phyloP scores from a whole-genome alignment of 2,329 filamentous ascomycete species.

The Aspergillus quadricinctus region DNA sequence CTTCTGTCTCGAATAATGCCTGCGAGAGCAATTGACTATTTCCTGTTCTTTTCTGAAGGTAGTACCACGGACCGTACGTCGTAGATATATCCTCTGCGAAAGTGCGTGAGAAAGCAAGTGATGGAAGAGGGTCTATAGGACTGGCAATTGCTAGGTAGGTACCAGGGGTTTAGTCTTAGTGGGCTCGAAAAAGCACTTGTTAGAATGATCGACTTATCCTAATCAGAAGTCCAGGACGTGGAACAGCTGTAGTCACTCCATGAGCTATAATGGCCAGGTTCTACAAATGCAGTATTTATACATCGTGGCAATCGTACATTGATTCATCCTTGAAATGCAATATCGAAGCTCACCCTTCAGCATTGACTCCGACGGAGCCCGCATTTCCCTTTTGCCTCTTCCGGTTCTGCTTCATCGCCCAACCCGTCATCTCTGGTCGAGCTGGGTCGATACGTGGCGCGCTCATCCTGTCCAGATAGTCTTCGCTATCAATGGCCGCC shows the following conservation, averaged over 20 bases:
- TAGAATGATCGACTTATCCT: neutral
- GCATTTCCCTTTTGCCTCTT: conserved; percentile 27
- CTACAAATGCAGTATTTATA: neutral
- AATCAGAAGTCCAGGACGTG: neutral
- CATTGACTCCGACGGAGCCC: conserved; percentile 16
- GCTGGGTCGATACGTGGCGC: conserved; percentile 47
- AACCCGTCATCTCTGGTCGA: conserved; percentile 39
- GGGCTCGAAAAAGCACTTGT: neutral
- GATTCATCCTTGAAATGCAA: conserved; percentile 3
- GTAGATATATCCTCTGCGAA: neutral
- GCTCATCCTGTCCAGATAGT: conserved; percentile 62
- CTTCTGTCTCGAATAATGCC: neutral
- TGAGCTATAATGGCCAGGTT: neutral
- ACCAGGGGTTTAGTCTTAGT: neutral
- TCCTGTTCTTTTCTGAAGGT: neutral
- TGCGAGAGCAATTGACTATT: neutral
- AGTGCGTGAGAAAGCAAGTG: neutral
- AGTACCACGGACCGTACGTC: too few species aligned
- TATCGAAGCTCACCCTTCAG: conserved; percentile 5
- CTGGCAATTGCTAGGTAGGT: neutral
- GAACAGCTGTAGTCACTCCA: neutral
- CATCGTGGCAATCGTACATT: neutral
- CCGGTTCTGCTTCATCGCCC: conserved; percentile 43
- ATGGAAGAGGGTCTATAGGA: neutral
- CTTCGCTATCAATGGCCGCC: conserved; percentile 53